Evolutionary conservation across 139 green algal genomes (phyloP).

Genomic region (Coelastrella sp.): DNA sequence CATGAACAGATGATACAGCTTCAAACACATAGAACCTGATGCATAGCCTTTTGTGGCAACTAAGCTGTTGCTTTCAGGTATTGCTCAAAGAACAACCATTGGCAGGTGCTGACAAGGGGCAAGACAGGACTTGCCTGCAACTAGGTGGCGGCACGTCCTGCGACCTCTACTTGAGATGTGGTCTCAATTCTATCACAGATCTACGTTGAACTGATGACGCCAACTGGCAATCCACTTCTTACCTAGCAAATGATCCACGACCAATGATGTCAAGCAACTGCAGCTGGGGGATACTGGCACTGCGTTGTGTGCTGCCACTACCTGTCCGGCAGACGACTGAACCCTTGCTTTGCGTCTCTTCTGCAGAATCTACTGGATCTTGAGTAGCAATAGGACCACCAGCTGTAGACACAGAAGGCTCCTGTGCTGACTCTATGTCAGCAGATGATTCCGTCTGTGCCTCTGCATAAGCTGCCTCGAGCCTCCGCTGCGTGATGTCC

Average conservation of each 20-base stretch:
- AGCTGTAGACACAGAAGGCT: background rate
- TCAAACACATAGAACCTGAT: too few species aligned
- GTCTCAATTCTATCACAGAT: too few species aligned
- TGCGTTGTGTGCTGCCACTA: background rate
- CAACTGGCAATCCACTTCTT: background rate
- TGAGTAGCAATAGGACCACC: too few species aligned
- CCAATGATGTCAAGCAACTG: conserved; percentile 49
- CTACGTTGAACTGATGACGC: too few species aligned
- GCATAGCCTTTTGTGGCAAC: too few species aligned
- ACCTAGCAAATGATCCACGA: conserved; percentile 37
- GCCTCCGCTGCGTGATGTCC: conserved; percentile 15
- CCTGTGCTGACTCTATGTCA: background rate
- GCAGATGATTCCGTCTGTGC: background rate
- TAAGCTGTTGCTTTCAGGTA: too few species aligned
- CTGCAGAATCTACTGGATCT: background rate
- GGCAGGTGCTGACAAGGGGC: too few species aligned
- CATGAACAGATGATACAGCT: background rate
- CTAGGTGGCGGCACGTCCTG: too few species aligned
- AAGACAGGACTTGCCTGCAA: too few species aligned
- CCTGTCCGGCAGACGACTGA: background rate
- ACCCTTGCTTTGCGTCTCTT: background rate
- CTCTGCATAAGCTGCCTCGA: background rate
- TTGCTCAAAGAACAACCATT: too few species aligned
- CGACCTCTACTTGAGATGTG: too few species aligned
- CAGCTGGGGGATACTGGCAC: background rate